These are phyloP conservation scores for Amanita fuliginea DNA, from an alignment of 768 basidiomycete genomes.

Conservation along the genomic window DNA sequence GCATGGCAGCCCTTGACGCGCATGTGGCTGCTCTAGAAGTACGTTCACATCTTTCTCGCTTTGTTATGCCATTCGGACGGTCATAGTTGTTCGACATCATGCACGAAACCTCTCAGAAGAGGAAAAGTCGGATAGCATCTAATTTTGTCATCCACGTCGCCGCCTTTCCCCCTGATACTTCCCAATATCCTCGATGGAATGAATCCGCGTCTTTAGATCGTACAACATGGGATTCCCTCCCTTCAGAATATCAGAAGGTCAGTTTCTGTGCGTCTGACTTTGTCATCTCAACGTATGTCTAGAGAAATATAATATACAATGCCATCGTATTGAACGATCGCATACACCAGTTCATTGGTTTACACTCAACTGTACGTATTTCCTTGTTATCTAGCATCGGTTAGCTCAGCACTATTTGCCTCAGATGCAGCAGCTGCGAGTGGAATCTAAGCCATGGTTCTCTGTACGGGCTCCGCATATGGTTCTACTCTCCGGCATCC, in stretches of 20 bases:
- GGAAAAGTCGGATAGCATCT: slow-evolving; percentile 11
- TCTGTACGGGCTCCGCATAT: slow-evolving; percentile 31
- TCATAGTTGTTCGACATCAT: slow-evolving; percentile 33
- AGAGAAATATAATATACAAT: slow-evolving; percentile 54
- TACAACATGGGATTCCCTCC: slow-evolving; percentile 50
- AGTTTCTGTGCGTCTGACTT: not conserved
- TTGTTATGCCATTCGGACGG: not conserved
- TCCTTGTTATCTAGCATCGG: not conserved
- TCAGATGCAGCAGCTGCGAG: slow-evolving; percentile 10
- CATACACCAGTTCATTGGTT: slow-evolving; percentile 36
- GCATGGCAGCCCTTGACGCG: slow-evolving; percentile 64
- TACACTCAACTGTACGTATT: slow-evolving; percentile 36
- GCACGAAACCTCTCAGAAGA: slow-evolving; percentile 10
- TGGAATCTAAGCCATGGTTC: slow-evolving; percentile 45
- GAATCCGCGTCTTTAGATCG: slow-evolving; percentile 31
- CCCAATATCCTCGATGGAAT: slow-evolving; percentile 48
- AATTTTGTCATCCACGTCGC: slow-evolving; percentile 54
- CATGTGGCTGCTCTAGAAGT: slow-evolving; percentile 65
- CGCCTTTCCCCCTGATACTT: slow-evolving; percentile 40
- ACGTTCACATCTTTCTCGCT: slow-evolving; percentile 6
- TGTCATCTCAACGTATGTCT: not conserved
- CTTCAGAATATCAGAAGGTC: slow-evolving; percentile 53
- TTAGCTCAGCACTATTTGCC: not conserved
- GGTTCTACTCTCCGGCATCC: slow-evolving; percentile 38
- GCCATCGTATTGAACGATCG: slow-evolving; percentile 33